Evolutionary conservation across 805 yeast species (phyloP).

Genomic region (Wickerhamiella musiphila): DNA sequence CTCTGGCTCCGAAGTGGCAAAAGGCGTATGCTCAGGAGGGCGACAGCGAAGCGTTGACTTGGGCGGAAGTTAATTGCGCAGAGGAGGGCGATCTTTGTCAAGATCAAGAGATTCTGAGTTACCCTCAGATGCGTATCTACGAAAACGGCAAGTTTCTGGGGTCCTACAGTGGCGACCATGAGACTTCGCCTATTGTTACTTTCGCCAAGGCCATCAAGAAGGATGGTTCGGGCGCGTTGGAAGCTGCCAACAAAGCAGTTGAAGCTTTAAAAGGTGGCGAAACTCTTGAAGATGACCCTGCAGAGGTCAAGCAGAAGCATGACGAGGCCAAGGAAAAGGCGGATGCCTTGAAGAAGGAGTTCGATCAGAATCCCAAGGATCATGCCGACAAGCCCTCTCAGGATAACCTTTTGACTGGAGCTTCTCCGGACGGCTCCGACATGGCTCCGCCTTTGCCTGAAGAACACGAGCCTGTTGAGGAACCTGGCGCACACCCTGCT

Average conservation of each 20-base stretch:
- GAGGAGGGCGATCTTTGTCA: conserved; percentile 74
- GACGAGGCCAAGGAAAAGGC: too few species aligned
- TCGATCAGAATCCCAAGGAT: background rate
- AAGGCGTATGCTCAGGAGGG: conserved; percentile 35
- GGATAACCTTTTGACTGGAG: background rate
- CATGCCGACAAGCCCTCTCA: background rate
- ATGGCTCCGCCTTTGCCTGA: background rate
- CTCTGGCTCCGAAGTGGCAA: conserved; percentile 71
- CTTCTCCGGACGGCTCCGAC: background rate
- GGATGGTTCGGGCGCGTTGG: background rate
- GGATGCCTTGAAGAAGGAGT: background rate
- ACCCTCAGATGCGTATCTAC: conserved; percentile 58
- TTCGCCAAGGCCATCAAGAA: background rate
- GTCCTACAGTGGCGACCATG: conserved; percentile 1
- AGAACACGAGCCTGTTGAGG: too few species aligned
- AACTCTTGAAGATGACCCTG: too few species aligned
- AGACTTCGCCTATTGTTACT: background rate
- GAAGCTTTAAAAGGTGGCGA: too few species aligned
- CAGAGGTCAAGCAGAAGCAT: too few species aligned
- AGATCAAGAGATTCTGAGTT: conserved; percentile 42
- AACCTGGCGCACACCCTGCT: too few species aligned
- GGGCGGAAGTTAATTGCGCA: conserved; percentile 66
- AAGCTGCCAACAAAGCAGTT: background rate
- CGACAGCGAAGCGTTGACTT: conserved; percentile 29
- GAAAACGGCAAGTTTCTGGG: conserved; percentile 17